Percentiles rank a stretch among this genome's conserved stretches.
Conservation (phyloP, 1,284 basidiomycete species). For the Amylostereum chailletii region DNA sequence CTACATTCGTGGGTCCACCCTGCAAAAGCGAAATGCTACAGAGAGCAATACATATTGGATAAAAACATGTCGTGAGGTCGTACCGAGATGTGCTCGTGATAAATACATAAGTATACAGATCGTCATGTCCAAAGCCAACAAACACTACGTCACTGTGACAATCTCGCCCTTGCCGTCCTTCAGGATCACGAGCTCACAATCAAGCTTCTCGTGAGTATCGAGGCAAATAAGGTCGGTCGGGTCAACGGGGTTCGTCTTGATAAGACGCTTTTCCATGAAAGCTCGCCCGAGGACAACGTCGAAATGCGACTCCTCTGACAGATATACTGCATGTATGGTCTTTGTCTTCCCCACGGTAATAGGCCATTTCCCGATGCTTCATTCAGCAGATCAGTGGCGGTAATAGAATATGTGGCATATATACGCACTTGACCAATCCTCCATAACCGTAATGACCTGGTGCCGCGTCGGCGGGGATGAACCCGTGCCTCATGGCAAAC, state of each 20-base stretch:
- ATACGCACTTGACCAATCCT: conserved; percentile 61
- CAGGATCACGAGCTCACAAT: conserved; percentile 86
- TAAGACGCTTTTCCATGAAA: conserved; percentile 88
- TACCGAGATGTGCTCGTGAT: too few species aligned
- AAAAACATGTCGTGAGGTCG: too few species aligned
- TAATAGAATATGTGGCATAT: not conserved
- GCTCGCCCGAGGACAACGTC: conserved; percentile 91
- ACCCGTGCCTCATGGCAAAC: conserved; percentile 85
- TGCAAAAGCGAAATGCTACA: too few species aligned
- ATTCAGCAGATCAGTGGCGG: conserved; percentile 3
- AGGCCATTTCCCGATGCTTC: conserved; percentile 69
- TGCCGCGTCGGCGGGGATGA: conserved; percentile 80
- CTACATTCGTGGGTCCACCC: too few species aligned
- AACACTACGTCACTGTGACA: conserved; percentile 64
- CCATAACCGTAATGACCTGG: conserved; percentile 82
- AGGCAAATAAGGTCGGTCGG: conserved; percentile 88
- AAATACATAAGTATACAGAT: too few species aligned
- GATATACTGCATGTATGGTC: conserved; percentile 50
- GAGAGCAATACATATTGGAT: too few species aligned
- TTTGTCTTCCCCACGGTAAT: conserved; percentile 46
- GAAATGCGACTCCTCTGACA: conserved; percentile 94
- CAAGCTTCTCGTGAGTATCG: conserved; percentile 91
- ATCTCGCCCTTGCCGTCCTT: conserved; percentile 83
- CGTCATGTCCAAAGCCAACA: too few species aligned
- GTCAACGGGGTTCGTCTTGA: conserved; percentile 77